phyloP scores from a whole-genome alignment of 306 rosid species.

The Vicia faba region DNA sequence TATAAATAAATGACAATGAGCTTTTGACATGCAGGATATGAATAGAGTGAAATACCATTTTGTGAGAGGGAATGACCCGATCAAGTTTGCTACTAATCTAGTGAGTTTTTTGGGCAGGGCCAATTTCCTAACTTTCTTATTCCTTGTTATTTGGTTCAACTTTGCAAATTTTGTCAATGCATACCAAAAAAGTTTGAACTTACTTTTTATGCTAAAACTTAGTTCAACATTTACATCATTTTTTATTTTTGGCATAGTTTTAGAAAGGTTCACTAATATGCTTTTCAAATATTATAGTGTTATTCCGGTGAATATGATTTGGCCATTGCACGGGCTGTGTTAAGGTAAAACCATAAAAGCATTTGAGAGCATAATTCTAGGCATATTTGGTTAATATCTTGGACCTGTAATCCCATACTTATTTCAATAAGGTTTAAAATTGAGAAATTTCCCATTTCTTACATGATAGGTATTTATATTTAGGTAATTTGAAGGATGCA shows the following conservation, averaged over 20 bases:
- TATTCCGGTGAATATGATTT: constrained; percentile 95
- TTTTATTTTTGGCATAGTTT: constrained; percentile 22
- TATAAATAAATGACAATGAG: constrained; percentile 18
- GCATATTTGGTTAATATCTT: constrained; percentile 8
- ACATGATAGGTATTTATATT: constrained; percentile 67
- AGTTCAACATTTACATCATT: constrained; percentile 27
- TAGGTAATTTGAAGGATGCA: constrained; percentile 88
- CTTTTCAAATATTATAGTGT: constrained; percentile 78
- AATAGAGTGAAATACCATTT: constrained; percentile 74
- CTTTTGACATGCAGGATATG: constrained; percentile 77
- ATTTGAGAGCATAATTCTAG: constrained; percentile 2
- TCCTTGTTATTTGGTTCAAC: constrained; percentile 24
- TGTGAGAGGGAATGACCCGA: constrained; percentile 77
- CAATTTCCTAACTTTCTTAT: constrained; percentile 24
- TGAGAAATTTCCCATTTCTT: constrained; percentile 22
- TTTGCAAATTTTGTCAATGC: constrained; percentile 20
- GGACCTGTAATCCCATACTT: constrained; percentile 28
- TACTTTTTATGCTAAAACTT: constrained; percentile 28
- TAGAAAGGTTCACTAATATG: constrained; percentile 21
- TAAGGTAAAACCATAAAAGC: constrained; percentile 66
- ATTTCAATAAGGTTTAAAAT: constrained; percentile 25
- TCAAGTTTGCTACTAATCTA: constrained; percentile 72
- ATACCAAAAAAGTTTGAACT: constrained; percentile 24
- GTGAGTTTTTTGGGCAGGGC: constrained; percentile 91
- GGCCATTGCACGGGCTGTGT: constrained; percentile 81